These are phyloP conservation scores for Pseudogymnoascus destructans DNA, from an alignment of 2,329 filamentous ascomycete species.

Conservation along the genomic window DNA sequence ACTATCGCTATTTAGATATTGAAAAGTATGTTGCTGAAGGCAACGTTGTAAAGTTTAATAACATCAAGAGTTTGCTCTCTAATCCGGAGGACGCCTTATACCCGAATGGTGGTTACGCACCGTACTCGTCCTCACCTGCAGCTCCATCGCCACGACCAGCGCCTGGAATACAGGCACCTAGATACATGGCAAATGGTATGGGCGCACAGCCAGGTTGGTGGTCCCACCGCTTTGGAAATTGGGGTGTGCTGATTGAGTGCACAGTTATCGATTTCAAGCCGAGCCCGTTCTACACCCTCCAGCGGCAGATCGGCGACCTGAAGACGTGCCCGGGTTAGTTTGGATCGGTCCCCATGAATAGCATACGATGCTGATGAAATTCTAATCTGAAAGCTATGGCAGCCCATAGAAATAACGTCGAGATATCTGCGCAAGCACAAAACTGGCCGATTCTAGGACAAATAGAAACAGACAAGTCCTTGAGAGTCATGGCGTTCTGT, in stretches of 20 bases:
- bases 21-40: slow-evolving; percentile 16
- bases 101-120: neutral
- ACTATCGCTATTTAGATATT: slow-evolving; percentile 15
- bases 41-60: slow-evolving; percentile 19
- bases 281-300: slow-evolving; percentile 74
- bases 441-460: slow-evolving; percentile 29
- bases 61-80: slow-evolving; percentile 20
- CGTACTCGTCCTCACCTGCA: slow-evolving; percentile 5
- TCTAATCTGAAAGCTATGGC: slow-evolving; percentile 21
- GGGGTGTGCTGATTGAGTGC: neutral
- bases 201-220: neutral
- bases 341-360: neutral
- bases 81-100: slow-evolving; percentile 15
- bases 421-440: slow-evolving; percentile 44
- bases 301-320: slow-evolving; percentile 49
- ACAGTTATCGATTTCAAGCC: slow-evolving; percentile 45
- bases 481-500: slow-evolving; percentile 75
- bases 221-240: neutral
- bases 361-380: slow-evolving; percentile 5
- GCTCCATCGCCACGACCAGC: slow-evolving; percentile 2
- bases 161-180: neutral
- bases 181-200: neutral
- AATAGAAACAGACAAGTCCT: slow-evolving; percentile 18
- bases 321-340: slow-evolving; percentile 60
- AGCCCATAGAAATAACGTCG: slow-evolving; percentile 32